Percentiles rank a stretch among this genome's conserved stretches.
Evolutionary conservation across 129 eudicot species (phyloP).

Genomic region (Chrysanthemum makinoi): DNA sequence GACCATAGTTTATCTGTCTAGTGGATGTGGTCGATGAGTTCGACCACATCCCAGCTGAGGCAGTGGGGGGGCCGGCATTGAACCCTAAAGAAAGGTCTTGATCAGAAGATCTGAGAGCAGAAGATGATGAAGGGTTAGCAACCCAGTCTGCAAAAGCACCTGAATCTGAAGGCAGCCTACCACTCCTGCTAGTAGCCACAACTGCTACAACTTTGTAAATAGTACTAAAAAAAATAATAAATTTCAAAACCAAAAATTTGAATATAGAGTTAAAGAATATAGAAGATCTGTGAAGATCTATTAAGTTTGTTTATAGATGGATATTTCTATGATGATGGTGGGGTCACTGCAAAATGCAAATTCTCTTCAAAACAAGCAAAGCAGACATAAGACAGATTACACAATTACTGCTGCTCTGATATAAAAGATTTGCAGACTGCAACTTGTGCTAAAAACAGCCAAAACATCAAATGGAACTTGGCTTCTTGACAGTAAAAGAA

Average conservation of each 20-base stretch:
- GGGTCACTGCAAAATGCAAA: conserved; percentile 32
- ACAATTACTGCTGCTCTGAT: conserved; percentile 26
- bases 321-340: conserved; percentile 26
- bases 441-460: neutral
- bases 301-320: conserved; percentile 25
- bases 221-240: neutral
- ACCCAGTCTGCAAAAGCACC: conserved; percentile 89
- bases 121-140: conserved; percentile 51
- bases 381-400: conserved; percentile 32
- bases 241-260: conserved; percentile 21
- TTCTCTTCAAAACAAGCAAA: conserved; percentile 22
- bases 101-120: conserved; percentile 31
- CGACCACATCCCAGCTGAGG: conserved; percentile 33
- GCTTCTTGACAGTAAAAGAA: conserved; percentile 16
- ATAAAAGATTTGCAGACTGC: conserved; percentile 28
- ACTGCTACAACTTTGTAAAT: conserved; percentile 27
- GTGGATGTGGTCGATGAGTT: conserved; percentile 41
- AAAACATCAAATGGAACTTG: conserved; percentile 4
- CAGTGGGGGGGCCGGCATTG: conserved; percentile 55
- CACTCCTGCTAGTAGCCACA: conserved; percentile 83
- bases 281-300: conserved; percentile 38
- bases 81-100: conserved; percentile 78
- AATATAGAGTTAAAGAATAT: conserved; percentile 36
- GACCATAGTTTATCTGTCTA: conserved; percentile 55
- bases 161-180: conserved; percentile 65